Conservation (phyloP, 2,329 filamentous ascomycete genomes). For the Microcera coccophila region DNA sequence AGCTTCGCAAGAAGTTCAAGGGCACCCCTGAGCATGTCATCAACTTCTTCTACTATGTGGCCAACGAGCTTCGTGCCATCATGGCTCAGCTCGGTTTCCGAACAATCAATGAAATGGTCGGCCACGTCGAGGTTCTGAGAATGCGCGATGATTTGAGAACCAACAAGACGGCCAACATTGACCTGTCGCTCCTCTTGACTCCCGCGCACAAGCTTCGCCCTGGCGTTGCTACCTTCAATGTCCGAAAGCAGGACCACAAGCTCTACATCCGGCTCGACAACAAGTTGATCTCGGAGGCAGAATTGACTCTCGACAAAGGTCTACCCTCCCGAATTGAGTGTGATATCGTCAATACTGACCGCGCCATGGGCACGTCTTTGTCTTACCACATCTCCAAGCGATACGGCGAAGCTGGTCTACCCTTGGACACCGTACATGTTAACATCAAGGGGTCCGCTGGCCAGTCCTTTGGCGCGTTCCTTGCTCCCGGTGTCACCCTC, state of each 20-base stretch:
- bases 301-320: constrained; percentile 91
- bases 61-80: constrained; percentile 92
- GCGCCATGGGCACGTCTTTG: constrained; percentile 85
- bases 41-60: constrained; percentile 98
- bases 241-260: constrained; percentile 94
- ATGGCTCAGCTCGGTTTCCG: constrained; percentile 95
- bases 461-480: constrained; percentile 92
- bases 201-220: constrained; percentile 94
- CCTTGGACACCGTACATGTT: constrained; percentile 89
- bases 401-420: constrained; percentile 83
- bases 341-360: constrained; percentile 94
- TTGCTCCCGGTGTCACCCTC: constrained; percentile 87
- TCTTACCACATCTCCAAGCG: constrained; percentile 95
- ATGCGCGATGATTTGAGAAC: constrained; percentile 85
- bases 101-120: constrained; percentile 97
- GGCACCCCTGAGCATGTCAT: constrained; percentile 95
- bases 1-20: constrained; percentile 86
- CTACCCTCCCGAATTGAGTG: constrained; percentile 90
- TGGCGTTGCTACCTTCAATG: constrained; percentile 93
- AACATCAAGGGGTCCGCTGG: constrained; percentile 96
- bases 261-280: constrained; percentile 92
- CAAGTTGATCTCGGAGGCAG: constrained; percentile 93
- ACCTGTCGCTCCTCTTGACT: constrained; percentile 86
- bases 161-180: constrained; percentile 87
- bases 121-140: constrained; percentile 79